phyloP scores from a whole-genome alignment of 306 rosid genomes.

The Trichosanthes cucumerina region DNA sequence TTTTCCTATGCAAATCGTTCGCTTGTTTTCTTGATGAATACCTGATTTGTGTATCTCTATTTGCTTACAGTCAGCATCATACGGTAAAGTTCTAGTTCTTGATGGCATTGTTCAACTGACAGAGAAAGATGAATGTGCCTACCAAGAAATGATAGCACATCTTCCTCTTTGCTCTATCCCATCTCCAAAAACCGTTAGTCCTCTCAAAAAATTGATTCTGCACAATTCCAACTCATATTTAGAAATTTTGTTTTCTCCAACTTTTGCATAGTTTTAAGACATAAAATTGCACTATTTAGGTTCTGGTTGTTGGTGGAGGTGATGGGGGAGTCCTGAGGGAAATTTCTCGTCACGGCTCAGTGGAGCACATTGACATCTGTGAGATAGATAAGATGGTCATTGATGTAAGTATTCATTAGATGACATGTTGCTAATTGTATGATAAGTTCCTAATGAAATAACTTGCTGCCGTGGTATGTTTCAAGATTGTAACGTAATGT shows the following conservation, averaged over 20 bases:
- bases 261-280: neutral
- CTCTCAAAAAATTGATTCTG: neutral
- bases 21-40: conserved; percentile 7
- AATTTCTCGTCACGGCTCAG: conserved; percentile 73
- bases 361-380: conserved; percentile 85
- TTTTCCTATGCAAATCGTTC: neutral
- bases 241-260: neutral
- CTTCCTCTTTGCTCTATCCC: conserved; percentile 94
- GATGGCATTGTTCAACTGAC: conserved; percentile 96
- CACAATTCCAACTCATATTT: neutral
- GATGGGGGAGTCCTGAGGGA: conserved; percentile 97
- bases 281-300: conserved; percentile 29
- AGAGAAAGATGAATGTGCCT: conserved; percentile 96
- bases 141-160: conserved; percentile 98
- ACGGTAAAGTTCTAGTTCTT: conserved; percentile 94
- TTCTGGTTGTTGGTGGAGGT: conserved; percentile 98
- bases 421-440: neutral
- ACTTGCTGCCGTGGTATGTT: neutral
- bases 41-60: neutral
- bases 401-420: conserved; percentile 53
- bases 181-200: conserved; percentile 62
- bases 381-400: conserved; percentile 98
- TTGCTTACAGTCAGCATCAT: conserved; percentile 54
- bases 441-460: neutral
- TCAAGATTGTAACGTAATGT: neutral